Base-by-base conservation (phyloP, 352 stramenopile genomes). In the Thraustotheca clavata region DNA sequence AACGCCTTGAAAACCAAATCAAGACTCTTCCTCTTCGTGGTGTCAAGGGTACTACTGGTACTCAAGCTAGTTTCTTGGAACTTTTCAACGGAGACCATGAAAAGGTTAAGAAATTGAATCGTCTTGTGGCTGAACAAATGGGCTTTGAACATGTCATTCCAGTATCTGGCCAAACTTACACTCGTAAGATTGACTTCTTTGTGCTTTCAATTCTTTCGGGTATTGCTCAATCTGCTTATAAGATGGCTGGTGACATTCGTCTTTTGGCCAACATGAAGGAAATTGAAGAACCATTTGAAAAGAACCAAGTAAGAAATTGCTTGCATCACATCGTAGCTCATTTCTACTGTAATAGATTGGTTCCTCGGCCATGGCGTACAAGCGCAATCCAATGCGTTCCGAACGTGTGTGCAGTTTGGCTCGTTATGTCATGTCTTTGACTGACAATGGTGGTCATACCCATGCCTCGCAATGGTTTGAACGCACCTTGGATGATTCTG, bases 211-310 rank as follows among this genome's bases (percentile, higher is more conserved):
- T 98, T 29, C 79, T 99, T 6, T 97, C 89, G 59, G 96, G 96
- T 31, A 98, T 99, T 52, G 91, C 95, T 18, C 96, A 99, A 80
- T 98, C 85, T 26, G 94, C 96, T 14, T 98, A 99, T 80, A 99
- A 99, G 80, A 99, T 99, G 96, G 98, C 95, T 47, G 89, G 94
- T 36, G 97, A 99, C 78, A 98, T 99, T 62, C 95, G 97, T 70
- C 83, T 99, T 16, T 83, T 99, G 32, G 96, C 96, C 24, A 99
- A 99, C 78, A 94, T 99, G 75, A 99, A 99, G 80, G 96, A 99
- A 75, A 97, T 99, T 26, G 95, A 98, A 61, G 89, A 96, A 71
- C 87, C 87, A 36, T 95, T 96, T 60, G 88, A 92, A 72, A 95
- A 95, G 79, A 94, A 94, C 76, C 85, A 94, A 67, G 71, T 76